Evolutionary conservation across 352 stramenopile species (phyloP).

Genomic region (Aphanomyces cochlioides): DNA sequence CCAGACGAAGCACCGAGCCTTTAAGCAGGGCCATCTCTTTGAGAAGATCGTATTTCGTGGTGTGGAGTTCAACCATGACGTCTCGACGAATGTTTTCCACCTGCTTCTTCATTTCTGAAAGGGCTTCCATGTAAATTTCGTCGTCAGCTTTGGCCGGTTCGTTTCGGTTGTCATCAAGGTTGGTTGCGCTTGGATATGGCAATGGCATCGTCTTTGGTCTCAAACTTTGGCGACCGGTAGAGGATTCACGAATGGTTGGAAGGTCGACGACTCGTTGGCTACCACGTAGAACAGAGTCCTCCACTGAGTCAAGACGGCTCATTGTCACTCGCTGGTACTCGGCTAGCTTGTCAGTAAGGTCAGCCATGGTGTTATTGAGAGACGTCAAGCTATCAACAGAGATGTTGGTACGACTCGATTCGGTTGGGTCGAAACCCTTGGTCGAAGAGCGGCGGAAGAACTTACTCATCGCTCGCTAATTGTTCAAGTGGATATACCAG

Average conservation of each 20-base stretch:
- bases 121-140: constrained; percentile 34
- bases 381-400: background rate
- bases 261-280: background rate
- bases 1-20: constrained; percentile 62
- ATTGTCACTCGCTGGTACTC: constrained; percentile 25
- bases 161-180: background rate
- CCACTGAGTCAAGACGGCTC: constrained; percentile 14
- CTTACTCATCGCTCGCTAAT: constrained; percentile 3
- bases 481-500: background rate
- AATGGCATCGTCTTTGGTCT: background rate
- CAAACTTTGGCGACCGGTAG: background rate
- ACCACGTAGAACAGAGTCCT: constrained; percentile 2
- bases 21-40: constrained; percentile 82
- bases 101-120: constrained; percentile 62
- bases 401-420: background rate
- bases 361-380: constrained; percentile 10
- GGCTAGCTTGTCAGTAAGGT: constrained; percentile 10
- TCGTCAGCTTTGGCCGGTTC: background rate
- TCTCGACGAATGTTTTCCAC: constrained; percentile 64
- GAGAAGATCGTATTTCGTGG: constrained; percentile 77
- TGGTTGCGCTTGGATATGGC: background rate
- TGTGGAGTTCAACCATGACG: constrained; percentile 82
- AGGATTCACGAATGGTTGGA: constrained; percentile 1
- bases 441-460: background rate
- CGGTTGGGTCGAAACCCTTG: too few relatives aligned